phyloP scores from a whole-genome alignment of 75 land plant genomes.

The Gnetum montanum region DNA sequence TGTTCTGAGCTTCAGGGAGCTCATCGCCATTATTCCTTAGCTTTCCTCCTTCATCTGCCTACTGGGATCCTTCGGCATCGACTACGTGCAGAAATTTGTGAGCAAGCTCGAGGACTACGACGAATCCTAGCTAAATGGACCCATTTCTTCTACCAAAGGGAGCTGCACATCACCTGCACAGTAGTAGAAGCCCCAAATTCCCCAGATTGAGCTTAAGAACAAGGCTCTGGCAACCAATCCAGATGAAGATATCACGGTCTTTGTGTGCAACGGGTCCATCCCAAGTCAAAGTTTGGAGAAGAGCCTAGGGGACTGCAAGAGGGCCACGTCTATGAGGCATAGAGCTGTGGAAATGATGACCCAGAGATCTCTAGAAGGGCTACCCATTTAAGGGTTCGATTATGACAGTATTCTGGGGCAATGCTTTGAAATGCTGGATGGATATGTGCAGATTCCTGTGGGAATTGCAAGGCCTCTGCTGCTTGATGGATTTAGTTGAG shows the following conservation, averaged over 20 bases:
- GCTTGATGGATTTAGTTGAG: conserved; percentile 33
- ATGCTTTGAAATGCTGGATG: conserved; percentile 81
- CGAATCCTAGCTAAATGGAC: neutral
- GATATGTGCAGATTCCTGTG: conserved; percentile 73
- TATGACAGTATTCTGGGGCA: conserved; percentile 58
- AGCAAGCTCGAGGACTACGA: conserved; percentile 3
- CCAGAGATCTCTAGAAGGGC: conserved; percentile 41
- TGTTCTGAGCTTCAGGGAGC: conserved; percentile 46
- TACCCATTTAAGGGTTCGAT: conserved; percentile 62
- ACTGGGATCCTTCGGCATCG: conserved; percentile 75
- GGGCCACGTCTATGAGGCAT: conserved; percentile 46
- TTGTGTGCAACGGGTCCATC: conserved; percentile 37
- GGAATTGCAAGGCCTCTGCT: conserved; percentile 70
- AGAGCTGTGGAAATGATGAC: conserved; percentile 43
- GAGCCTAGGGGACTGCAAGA: conserved; percentile 44
- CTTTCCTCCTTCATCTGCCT: conserved; percentile 68
- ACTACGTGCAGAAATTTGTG: conserved; percentile 51
- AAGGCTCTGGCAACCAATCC: conserved; percentile 9
- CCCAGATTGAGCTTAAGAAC: conserved; percentile 13
- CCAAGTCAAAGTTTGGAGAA: conserved; percentile 59
- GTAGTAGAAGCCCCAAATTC: neutral
- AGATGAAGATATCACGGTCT: conserved; percentile 40
- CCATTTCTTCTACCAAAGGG: neutral
- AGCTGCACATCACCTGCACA: neutral
- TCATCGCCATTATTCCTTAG: conserved; percentile 42